Evolutionary conservation across 1,284 basidiomycete species (phyloP).

Genomic region (Trichosporon sp.): DNA sequence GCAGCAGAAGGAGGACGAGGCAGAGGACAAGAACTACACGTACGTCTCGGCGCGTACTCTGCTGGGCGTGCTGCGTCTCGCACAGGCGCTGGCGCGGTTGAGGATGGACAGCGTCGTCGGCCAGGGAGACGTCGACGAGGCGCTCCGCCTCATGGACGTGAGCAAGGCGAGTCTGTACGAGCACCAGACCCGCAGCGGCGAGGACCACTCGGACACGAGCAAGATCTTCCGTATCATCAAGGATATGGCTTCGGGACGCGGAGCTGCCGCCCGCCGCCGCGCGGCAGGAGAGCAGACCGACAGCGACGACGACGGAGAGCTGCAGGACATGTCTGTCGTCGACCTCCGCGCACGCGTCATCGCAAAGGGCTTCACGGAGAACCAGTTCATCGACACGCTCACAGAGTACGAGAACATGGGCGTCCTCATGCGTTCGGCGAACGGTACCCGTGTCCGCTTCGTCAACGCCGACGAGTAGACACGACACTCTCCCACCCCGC

Average conservation of each 20-base stretch:
- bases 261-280: constrained; percentile 41
- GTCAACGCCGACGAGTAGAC: constrained; percentile 37
- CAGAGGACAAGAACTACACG: constrained; percentile 78
- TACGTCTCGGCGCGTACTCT: constrained; percentile 97
- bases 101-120: constrained; percentile 75
- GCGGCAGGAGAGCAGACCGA: constrained; percentile 54
- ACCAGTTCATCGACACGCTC: constrained; percentile 77
- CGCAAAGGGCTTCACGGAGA: constrained; percentile 82
- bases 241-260: constrained; percentile 59
- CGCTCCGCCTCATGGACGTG: constrained; percentile 90
- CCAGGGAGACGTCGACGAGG: constrained; percentile 90
- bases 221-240: constrained; percentile 87
- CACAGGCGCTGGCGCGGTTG: constrained; percentile 89
- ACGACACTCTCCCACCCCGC: neutral
- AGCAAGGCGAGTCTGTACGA: constrained; percentile 86
- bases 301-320: constrained; percentile 61
- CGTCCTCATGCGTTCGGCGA: constrained; percentile 68
- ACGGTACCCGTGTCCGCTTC: constrained; percentile 63
- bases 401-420: constrained; percentile 73
- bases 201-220: constrained; percentile 70
- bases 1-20: constrained; percentile 82
- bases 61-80: constrained; percentile 85
- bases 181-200: constrained; percentile 55
- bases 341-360: constrained; percentile 78
- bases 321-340: constrained; percentile 61